phyloP scores from a whole-genome alignment of 306 rosid species.

The Acacia confusa region DNA sequence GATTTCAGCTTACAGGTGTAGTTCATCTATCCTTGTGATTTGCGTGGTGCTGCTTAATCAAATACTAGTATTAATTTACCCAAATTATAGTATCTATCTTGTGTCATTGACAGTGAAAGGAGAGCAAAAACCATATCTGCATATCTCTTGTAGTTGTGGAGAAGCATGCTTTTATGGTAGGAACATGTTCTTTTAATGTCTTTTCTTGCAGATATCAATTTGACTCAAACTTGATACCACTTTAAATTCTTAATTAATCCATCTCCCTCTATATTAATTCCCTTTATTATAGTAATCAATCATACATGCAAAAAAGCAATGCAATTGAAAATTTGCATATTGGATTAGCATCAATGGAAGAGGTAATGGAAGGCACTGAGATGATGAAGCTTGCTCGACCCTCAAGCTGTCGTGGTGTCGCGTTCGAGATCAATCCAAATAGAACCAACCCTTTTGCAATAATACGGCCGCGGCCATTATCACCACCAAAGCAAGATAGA shows the following conservation, averaged over 20 bases:
- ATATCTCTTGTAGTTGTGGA: neutral
- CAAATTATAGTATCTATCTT: neutral
- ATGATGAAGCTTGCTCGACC: slow-evolving; percentile 43
- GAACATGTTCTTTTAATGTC: neutral
- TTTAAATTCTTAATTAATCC: neutral
- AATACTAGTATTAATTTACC: no score
- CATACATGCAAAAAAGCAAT: neutral
- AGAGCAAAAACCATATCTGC: neutral
- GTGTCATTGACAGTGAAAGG: neutral
- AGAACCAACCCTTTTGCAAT: slow-evolving; percentile 42
- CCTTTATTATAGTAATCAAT: neutral
- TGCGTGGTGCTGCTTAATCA: neutral
- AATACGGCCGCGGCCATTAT: neutral
- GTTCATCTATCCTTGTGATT: neutral
- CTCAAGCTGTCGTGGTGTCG: slow-evolving; percentile 55
- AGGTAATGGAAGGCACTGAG: slow-evolving; percentile 26
- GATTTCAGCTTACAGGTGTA: neutral
- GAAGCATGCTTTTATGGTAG: neutral
- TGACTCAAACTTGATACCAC: neutral
- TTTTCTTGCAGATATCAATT: neutral
- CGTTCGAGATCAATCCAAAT: slow-evolving; percentile 49
- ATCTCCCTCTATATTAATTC: neutral
- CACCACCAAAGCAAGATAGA: slow-evolving; percentile 18
- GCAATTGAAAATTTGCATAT: neutral
- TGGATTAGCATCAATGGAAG: slow-evolving; percentile 21